Conservation (phyloP, 495 filamentous ascomycete species). For the Podospora appendiculata region DNA sequence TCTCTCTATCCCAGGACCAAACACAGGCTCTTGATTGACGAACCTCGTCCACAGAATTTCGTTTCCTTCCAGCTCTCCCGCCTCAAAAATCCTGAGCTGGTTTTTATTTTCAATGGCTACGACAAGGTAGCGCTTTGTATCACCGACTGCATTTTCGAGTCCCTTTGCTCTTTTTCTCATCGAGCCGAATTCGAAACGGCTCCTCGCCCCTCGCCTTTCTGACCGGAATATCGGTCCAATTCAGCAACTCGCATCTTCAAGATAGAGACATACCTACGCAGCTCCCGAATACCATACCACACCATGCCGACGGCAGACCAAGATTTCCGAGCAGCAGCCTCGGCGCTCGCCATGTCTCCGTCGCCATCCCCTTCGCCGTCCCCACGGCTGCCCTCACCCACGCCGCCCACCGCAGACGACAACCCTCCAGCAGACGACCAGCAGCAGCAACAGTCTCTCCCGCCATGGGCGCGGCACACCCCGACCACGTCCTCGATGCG, state of each 20-base stretch:
- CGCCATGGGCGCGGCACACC: neutral
- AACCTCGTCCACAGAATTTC: no score
- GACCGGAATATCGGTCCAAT: neutral
- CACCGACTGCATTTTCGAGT: neutral
- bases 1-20: no score
- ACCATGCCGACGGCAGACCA: slow-evolving; percentile 16
- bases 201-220: neutral
- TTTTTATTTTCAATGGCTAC: slow-evolving; percentile 3
- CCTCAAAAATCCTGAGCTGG: no score
- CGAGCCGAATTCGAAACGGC: neutral
- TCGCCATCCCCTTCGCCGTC: neutral
- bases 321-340: slow-evolving; percentile 19
- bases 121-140: slow-evolving; percentile 5
- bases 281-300: neutral
- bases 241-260: neutral
- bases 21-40: no score
- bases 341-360: slow-evolving; percentile 11
- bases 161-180: neutral
- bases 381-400: slow-evolving; percentile 1
- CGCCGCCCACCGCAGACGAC: slow-evolving; percentile 1
- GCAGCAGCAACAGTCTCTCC: neutral
- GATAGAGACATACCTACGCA: neutral
- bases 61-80: no score
- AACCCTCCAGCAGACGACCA: neutral
- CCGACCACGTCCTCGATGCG: neutral